A percentile compares a stretch with the other conserved stretches of the same genome.
phyloP scores from a whole-genome alignment of 1,139 yeast genomes.

The Meyerozyma guilliermondii region DNA sequence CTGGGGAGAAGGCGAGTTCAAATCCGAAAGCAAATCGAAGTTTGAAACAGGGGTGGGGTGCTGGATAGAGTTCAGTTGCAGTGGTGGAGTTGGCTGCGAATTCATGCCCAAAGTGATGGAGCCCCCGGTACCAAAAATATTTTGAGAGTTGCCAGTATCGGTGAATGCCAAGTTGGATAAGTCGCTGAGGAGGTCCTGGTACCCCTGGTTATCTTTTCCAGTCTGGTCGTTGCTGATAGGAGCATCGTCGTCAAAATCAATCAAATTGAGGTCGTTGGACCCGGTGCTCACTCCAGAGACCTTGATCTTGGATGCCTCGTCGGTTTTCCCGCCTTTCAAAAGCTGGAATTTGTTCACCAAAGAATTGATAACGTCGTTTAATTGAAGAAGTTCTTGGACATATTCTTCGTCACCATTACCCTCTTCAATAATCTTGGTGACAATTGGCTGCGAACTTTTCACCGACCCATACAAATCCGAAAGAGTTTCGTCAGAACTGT shows the following conservation, averaged over 20 bases:
- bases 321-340: conserved; percentile 59
- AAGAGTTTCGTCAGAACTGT: conserved; percentile 64
- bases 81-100: conserved; percentile 6
- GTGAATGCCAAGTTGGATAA: conserved; percentile 58
- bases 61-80: conserved; percentile 6
- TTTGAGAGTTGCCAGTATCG: conserved; percentile 19
- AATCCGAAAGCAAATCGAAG: conserved; percentile 41
- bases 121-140: conserved; percentile 45
- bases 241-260: conserved; percentile 64
- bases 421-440: conserved; percentile 77
- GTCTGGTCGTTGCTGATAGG: conserved; percentile 30
- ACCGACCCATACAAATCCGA: conserved; percentile 74
- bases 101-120: conserved; percentile 33
- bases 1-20: conserved; percentile 45
- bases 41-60: conserved; percentile 14
- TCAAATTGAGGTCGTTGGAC: conserved; percentile 49
- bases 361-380: conserved; percentile 75
- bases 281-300: conserved; percentile 24
- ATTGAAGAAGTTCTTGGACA: conserved; percentile 57
- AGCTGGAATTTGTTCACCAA: conserved; percentile 64
- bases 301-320: conserved; percentile 55
- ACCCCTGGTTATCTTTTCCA: conserved; percentile 42
- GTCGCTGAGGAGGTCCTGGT: conserved; percentile 68
- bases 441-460: conserved; percentile 82
- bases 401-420: conserved; percentile 60